Conservation (phyloP, 495 filamentous ascomycete species). For the Copromyces sp. region DNA sequence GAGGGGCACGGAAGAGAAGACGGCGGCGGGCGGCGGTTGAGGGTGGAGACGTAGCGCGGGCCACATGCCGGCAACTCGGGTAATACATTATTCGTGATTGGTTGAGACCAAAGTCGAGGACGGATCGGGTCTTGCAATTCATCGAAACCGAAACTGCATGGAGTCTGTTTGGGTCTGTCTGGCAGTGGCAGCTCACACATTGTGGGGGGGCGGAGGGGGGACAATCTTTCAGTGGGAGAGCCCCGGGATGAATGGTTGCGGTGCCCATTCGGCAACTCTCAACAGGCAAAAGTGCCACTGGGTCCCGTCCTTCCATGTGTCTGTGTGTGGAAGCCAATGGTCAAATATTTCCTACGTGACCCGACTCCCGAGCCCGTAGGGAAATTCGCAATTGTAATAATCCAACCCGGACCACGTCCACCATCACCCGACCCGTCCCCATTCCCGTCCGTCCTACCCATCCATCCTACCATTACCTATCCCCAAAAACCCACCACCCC, state of each 20-base stretch:
- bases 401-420: neutral
- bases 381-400: neutral
- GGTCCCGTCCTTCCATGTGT: neutral
- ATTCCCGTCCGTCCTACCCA: neutral
- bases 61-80: constrained; percentile 23
- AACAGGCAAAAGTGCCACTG: neutral
- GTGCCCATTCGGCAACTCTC: neutral
- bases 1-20: neutral
- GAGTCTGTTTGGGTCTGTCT: neutral
- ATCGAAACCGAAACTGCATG: constrained; percentile 3
- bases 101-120: constrained; percentile 2
- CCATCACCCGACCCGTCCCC: neutral
- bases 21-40: neutral
- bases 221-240: neutral
- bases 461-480: neutral
- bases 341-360: constrained; percentile 17
- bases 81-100: constrained; percentile 21
- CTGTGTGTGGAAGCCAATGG: neutral
- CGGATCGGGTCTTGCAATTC: constrained; percentile 14
- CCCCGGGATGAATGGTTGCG: neutral
- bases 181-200: neutral
- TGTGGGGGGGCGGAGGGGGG: neutral
- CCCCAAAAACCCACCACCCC: constrained; percentile 16
- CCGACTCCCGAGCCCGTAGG: neutral
- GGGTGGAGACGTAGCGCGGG: constrained; percentile 3